Percentiles rank a stretch among this genome's conserved stretches.
Evolutionary conservation across 345 rosid species (phyloP).

Genomic region (Raphanus raphanistrum): DNA sequence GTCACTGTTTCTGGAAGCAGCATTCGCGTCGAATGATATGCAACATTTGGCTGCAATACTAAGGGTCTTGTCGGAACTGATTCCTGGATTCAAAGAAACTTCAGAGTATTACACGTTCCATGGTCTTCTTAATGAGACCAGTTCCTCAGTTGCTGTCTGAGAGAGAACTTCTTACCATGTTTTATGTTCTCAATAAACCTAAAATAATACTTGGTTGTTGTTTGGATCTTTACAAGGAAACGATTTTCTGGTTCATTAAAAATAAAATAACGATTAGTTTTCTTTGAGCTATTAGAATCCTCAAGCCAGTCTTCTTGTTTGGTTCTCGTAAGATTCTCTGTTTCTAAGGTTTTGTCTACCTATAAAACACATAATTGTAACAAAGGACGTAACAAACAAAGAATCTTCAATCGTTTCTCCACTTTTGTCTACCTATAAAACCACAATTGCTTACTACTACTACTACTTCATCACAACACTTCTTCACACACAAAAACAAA

Average conservation of each 20-base stretch:
- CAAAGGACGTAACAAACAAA: no score
- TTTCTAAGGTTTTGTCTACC: not conserved
- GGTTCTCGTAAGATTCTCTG: not conserved
- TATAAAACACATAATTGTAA: no score
- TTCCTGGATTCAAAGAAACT: slow-evolving; percentile 71
- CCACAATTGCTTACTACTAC: no score
- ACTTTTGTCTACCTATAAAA: no score
- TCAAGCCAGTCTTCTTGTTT: slow-evolving; percentile 1
- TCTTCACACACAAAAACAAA: no score
- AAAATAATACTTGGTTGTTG: not conserved
- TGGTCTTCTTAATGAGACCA: slow-evolving; percentile 73
- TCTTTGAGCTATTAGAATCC: not conserved
- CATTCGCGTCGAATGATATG: slow-evolving; percentile 67
- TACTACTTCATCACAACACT: no score
- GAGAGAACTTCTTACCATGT: not conserved
- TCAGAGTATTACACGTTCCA: slow-evolving; percentile 59
- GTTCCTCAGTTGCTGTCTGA: slow-evolving; percentile 43
- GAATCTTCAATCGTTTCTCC: no score
- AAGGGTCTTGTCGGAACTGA: slow-evolving; percentile 82
- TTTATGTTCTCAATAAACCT: not conserved
- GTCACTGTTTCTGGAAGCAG: slow-evolving; percentile 80
- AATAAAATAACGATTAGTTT: not conserved
- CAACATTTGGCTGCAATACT: slow-evolving; percentile 87
- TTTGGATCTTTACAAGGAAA: not conserved
- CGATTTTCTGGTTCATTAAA: not conserved